phyloP scores from a whole-genome alignment of 257 asterid species.

The Salvia rosmarinus region DNA sequence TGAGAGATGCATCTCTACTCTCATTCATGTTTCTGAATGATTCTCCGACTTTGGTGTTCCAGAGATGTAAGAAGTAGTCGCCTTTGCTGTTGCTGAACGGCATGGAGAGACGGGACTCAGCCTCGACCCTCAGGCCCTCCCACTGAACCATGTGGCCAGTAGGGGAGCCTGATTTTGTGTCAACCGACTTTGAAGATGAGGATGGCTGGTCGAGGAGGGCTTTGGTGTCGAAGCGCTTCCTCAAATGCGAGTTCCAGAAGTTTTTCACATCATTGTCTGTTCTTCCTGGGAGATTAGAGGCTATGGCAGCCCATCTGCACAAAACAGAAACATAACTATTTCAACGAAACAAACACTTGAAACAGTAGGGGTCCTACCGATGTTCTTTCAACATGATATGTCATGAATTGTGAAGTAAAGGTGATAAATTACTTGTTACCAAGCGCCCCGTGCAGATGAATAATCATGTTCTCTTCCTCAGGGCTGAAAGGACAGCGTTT shows the following conservation, averaged over 20 bases:
- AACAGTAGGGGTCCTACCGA: neutral
- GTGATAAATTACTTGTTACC: conserved; percentile 60
- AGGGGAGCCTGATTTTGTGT: conserved; percentile 32
- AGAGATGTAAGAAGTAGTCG: conserved; percentile 57
- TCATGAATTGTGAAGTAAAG: neutral
- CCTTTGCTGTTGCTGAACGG: conserved; percentile 31
- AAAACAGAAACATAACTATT: neutral
- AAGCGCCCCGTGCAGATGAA: conserved; percentile 52
- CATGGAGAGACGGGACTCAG: conserved; percentile 41
- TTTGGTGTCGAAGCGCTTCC: conserved; percentile 43
- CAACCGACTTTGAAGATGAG: conserved; percentile 34
- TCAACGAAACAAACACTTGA: neutral
- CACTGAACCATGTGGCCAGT: conserved; percentile 46
- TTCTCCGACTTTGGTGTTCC: conserved; percentile 70
- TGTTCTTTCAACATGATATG: neutral
- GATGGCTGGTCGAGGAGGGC: conserved; percentile 33
- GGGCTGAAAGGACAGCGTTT: conserved; percentile 61
- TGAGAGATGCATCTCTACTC: conserved; percentile 37
- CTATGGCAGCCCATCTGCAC: conserved; percentile 73
- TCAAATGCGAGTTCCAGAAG: conserved; percentile 78
- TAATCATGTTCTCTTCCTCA: conserved; percentile 53
- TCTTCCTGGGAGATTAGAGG: conserved; percentile 67
- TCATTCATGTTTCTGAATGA: conserved; percentile 48
- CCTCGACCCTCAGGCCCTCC: conserved; percentile 47
- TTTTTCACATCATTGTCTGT: conserved; percentile 75